Percentiles rank a stretch among this genome's conserved stretches.
These are phyloP conservation scores for Astrephomene gubernaculifera DNA, from an alignment of 139 green algal genomes.

Conservation along the genomic window DNA sequence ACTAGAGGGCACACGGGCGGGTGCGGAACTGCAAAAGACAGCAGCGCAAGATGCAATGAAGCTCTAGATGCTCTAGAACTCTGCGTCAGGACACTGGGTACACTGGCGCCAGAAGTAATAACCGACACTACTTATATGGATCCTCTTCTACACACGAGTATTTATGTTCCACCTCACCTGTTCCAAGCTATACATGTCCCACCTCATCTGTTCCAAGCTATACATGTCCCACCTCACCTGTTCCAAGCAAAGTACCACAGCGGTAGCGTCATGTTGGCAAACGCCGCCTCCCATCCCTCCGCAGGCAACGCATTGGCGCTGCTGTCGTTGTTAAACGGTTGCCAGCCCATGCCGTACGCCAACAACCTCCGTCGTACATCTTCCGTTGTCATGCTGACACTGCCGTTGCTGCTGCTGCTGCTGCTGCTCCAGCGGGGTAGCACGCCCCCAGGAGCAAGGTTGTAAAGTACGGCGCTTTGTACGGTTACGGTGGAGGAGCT, in stretches of 20 bases:
- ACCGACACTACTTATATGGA: no score
- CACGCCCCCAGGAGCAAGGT: constrained; percentile 21
- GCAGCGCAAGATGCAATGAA: no score
- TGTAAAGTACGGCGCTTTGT: constrained; percentile 2
- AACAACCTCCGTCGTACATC: background rate
- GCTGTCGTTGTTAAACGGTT: background rate
- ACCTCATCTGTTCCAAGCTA: background rate
- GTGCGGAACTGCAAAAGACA: no score
- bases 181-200: background rate
- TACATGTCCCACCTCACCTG: background rate
- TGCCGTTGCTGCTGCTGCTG: background rate
- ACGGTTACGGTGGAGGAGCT: background rate
- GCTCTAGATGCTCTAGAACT: no score
- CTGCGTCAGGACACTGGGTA: no score
- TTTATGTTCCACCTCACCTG: background rate
- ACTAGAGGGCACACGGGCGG: no score
- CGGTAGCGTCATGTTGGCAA: constrained; percentile 15
- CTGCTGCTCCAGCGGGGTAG: constrained; percentile 4
- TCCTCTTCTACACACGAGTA: no score
- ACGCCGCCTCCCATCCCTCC: background rate
- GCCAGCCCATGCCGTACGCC: constrained; percentile 11
- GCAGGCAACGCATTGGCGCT: background rate
- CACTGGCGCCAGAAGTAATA: no score
- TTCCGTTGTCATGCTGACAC: background rate
- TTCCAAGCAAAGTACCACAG: constrained; percentile 20